Conservation (phyloP, 2,329 filamentous ascomycete genomes). For the Colletotrichum siamense region DNA sequence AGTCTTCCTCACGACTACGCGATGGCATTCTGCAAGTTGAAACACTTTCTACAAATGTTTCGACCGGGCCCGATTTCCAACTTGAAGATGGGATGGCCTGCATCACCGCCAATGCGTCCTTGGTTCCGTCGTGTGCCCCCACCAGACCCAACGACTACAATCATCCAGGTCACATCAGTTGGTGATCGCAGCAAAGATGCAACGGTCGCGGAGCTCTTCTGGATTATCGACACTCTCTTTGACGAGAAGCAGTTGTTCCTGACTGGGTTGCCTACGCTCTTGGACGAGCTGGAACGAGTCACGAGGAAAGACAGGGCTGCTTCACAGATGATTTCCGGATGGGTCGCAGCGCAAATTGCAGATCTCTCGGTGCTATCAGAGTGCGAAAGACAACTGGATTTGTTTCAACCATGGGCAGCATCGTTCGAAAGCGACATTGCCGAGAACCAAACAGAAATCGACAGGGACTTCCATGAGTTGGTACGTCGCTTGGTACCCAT, state of each 20-base stretch:
- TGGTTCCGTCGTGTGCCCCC: constrained; percentile 35
- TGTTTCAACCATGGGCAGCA: constrained; percentile 54
- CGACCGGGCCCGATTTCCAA: not conserved
- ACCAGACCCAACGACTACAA: constrained; percentile 18
- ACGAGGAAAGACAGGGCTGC: constrained; percentile 40
- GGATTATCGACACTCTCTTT: constrained; percentile 42
- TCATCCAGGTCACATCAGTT: constrained; percentile 26
- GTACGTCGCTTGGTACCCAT: constrained; percentile 23
- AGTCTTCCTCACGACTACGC: constrained; percentile 30
- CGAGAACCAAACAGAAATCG: constrained; percentile 28
- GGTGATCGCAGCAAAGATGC: constrained; percentile 20
- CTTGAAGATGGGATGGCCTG: constrained; percentile 21
- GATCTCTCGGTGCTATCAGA: constrained; percentile 52
- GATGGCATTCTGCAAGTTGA: not conserved
- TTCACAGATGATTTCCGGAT: constrained; percentile 41
- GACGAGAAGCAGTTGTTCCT: constrained; percentile 39
- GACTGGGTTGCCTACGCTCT: constrained; percentile 34
- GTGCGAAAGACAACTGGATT: constrained; percentile 47
- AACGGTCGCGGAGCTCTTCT: constrained; percentile 33
- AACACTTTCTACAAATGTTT: not conserved
- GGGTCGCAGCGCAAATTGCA: constrained; percentile 40
- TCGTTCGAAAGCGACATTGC: constrained; percentile 38
- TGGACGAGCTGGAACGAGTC: constrained; percentile 56
- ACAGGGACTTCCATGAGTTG: constrained; percentile 27
- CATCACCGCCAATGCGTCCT: constrained; percentile 46